phyloP scores from a whole-genome alignment of 1,284 basidiomycete species.

The Boletus smithii region DNA sequence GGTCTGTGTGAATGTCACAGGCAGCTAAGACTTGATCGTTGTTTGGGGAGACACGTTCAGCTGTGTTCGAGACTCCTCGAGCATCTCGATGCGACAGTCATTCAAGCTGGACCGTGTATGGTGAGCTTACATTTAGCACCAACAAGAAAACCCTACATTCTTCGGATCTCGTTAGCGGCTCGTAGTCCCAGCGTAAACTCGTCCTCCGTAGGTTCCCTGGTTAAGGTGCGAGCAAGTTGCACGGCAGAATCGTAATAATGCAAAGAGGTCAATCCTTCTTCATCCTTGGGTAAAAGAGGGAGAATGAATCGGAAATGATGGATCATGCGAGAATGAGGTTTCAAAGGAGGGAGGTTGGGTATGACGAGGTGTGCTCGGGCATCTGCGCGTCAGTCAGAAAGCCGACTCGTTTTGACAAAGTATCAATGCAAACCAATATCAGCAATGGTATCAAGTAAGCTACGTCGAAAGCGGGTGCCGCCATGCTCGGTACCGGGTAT shows the following conservation, averaged over 20 bases:
- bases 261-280: slow-evolving; percentile 58
- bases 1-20: too few relatives aligned
- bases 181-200: slow-evolving; percentile 68
- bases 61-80: slow-evolving; percentile 49
- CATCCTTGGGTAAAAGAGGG: slow-evolving; percentile 61
- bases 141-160: slow-evolving; percentile 39
- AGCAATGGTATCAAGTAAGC: slow-evolving; percentile 62
- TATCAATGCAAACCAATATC: slow-evolving; percentile 55
- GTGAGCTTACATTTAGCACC: slow-evolving; percentile 3
- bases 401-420: neutral
- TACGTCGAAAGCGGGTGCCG: slow-evolving; percentile 59
- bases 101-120: slow-evolving; percentile 47
- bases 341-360: slow-evolving; percentile 56
- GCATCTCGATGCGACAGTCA: slow-evolving; percentile 60
- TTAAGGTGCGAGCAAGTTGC: slow-evolving; percentile 68
- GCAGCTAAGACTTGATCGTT: slow-evolving; percentile 11
- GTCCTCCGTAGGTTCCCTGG: slow-evolving; percentile 60
- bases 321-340: slow-evolving; percentile 66
- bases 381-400: slow-evolving; percentile 41
- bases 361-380: slow-evolving; percentile 62
- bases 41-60: slow-evolving; percentile 26
- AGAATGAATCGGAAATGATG: slow-evolving; percentile 71
- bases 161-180: slow-evolving; percentile 60
- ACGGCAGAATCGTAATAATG: slow-evolving; percentile 76
- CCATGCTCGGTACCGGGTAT: slow-evolving; percentile 60